Conservation (phyloP, 1,139 yeast species). For the Candida glucosophila region DNA sequence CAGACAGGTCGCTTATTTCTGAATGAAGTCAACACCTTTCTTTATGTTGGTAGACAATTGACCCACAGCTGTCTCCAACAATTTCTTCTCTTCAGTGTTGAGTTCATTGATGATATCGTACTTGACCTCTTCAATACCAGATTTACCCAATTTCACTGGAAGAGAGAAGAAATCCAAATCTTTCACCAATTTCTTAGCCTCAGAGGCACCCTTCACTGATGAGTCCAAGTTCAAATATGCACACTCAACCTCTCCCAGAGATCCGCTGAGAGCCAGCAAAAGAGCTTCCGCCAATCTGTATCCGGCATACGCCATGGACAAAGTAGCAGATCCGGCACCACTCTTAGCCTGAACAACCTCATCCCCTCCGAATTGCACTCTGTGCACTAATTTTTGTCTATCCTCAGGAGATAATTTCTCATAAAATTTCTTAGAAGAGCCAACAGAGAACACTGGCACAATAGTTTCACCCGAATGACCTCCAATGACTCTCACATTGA, state of each 20-base stretch:
- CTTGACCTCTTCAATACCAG: constrained; percentile 70
- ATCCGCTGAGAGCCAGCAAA: constrained; percentile 52
- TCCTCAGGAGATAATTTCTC: constrained; percentile 41
- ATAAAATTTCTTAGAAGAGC: constrained; percentile 38
- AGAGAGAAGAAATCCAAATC: constrained; percentile 92
- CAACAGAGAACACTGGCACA: constrained; percentile 78
- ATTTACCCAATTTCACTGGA: constrained; percentile 79
- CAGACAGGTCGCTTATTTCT: constrained; percentile 10
- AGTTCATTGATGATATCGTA: constrained; percentile 44
- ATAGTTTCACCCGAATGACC: constrained; percentile 99
- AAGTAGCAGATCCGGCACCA: constrained; percentile 98
- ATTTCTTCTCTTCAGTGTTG: constrained; percentile 57
- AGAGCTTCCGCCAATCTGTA: constrained; percentile 88
- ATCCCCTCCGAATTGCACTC: constrained; percentile 98
- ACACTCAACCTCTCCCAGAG: constrained; percentile 66
- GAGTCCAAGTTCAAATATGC: constrained; percentile 49
- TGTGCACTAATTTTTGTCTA: constrained; percentile 69
- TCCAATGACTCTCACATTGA: constrained; percentile 80
- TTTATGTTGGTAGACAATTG: constrained; percentile 68
- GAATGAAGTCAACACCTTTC: constrained; percentile 54
- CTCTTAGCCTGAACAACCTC: constrained; percentile 98
- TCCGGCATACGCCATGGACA: constrained; percentile 99
- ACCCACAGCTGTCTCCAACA: constrained; percentile 74
- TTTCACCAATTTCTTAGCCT: constrained; percentile 64
- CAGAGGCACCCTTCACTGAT: constrained; percentile 52